These are phyloP conservation scores for Yamadazyma pseudoaaseri DNA, from an alignment of 1,139 yeast genomes.

Conservation along the genomic window DNA sequence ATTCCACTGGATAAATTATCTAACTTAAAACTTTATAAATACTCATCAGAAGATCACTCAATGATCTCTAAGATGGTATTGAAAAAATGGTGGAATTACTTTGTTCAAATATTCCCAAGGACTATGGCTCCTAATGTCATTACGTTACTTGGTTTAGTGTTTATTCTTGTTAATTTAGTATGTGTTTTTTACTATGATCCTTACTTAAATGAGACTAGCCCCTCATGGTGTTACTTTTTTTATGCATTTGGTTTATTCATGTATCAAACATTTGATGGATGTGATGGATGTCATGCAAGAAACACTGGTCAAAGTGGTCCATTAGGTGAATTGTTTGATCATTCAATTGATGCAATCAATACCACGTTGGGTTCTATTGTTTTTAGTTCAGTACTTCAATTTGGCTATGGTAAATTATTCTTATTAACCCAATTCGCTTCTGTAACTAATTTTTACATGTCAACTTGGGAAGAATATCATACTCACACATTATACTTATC, in stretches of 20 bases:
- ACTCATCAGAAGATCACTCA: conserved; percentile 78
- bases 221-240: conserved; percentile 79
- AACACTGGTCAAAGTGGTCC: conserved; percentile 95
- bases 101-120: conserved; percentile 72
- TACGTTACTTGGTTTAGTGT: conserved; percentile 74
- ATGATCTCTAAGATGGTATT: conserved; percentile 69
- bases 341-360: conserved; percentile 87
- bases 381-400: conserved; percentile 68
- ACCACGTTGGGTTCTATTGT: conserved; percentile 77
- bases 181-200: conserved; percentile 78
- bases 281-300: conserved; percentile 93
- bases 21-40: conserved; percentile 68
- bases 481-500: conserved; percentile 82
- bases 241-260: conserved; percentile 83
- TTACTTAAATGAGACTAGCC: conserved; percentile 53
- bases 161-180: conserved; percentile 61
- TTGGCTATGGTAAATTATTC: conserved; percentile 68
- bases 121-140: conserved; percentile 90
- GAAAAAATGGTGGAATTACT: conserved; percentile 75
- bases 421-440: conserved; percentile 73
- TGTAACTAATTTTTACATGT: conserved; percentile 77
- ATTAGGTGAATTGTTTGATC: conserved; percentile 90
- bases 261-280: conserved; percentile 95
- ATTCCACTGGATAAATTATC: conserved; percentile 59
- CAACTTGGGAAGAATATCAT: conserved; percentile 96